Conservation (phyloP, 768 basidiomycete genomes). For the Pisolithus tinctorius region DNA sequence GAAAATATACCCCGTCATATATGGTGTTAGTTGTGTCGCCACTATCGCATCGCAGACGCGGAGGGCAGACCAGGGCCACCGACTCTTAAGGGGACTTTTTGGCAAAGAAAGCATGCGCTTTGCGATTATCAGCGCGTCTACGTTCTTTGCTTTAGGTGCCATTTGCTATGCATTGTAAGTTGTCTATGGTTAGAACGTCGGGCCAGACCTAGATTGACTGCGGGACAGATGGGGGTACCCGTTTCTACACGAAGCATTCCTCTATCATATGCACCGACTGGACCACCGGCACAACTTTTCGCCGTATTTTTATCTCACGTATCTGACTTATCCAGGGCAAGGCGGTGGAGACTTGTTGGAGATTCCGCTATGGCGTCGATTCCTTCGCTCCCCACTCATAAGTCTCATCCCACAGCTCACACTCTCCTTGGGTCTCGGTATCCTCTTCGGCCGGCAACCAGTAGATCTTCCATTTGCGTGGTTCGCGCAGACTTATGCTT, state of each 20-base stretch:
- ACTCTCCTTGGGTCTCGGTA: conserved; percentile 63
- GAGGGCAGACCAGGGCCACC: conserved; percentile 11
- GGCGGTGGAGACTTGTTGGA: conserved; percentile 8
- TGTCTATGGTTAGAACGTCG: conserved; percentile 11
- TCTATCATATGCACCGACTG: conserved; percentile 85
- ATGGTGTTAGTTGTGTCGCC: conserved; percentile 66
- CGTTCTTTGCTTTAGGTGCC: conserved; percentile 56
- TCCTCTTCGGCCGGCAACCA: conserved; percentile 55
- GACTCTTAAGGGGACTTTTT: conserved; percentile 35
- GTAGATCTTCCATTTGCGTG: conserved; percentile 72
- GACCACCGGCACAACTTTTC: conserved; percentile 99
- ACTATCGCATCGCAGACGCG: conserved; percentile 20
- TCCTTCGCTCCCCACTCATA: conserved; percentile 66
- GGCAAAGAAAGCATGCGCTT: conserved; percentile 58
- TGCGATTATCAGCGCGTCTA: conserved; percentile 55
- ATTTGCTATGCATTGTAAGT: conserved; percentile 72
- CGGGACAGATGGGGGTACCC: conserved; percentile 83
- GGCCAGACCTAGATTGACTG: background rate
- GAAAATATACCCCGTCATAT: conserved; percentile 96
- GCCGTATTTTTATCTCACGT: conserved; percentile 93
- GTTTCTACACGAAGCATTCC: conserved; percentile 85
- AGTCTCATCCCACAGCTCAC: conserved; percentile 82
- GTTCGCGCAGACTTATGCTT: conserved; percentile 86
- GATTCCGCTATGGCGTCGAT: conserved; percentile 31
- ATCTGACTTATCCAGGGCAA: conserved; percentile 66